phyloP scores from a whole-genome alignment of 2,329 filamentous ascomycete species.

The Mollisiaceae sp. region DNA sequence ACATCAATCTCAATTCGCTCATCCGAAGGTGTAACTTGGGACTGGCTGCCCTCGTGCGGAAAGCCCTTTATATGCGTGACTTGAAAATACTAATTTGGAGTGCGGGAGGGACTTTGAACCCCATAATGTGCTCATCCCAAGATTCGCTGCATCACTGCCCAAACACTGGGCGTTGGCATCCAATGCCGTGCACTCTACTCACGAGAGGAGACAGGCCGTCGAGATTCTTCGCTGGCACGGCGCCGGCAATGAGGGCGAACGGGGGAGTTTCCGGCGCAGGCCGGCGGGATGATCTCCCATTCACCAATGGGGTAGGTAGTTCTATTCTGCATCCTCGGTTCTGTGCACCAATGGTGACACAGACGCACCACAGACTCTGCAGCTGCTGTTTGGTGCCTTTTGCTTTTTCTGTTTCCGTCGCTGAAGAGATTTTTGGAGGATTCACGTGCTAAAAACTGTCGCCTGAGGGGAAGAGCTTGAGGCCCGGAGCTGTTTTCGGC shows the following conservation, averaged over 20 bases:
- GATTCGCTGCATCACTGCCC: slow-evolving; percentile 10
- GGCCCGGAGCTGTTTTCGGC: not conserved
- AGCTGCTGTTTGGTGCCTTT: not conserved
- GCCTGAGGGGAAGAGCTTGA: not conserved
- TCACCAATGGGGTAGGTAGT: slow-evolving; percentile 4
- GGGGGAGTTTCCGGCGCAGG: not conserved
- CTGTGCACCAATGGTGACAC: not conserved
- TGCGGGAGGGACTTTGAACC: slow-evolving; percentile 1
- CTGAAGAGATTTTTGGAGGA: not conserved
- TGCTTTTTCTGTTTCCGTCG: not conserved
- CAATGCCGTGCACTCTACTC: not conserved
- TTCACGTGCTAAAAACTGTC: not conserved
- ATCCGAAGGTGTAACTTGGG: not conserved
- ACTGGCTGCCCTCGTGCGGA: not conserved
- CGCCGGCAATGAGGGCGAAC: no score
- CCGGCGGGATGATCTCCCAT: slow-evolving; percentile 3
- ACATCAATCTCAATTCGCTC: not conserved
- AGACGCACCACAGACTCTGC: not conserved
- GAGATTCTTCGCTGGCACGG: slow-evolving; percentile 8
- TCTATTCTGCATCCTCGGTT: slow-evolving; percentile 6
- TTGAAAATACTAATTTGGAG: not conserved
- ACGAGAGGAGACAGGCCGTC: not conserved
- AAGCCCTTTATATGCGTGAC: slow-evolving; percentile 9
- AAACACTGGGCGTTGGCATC: not conserved
- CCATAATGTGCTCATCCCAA: not conserved